Evolutionary conservation across 495 filamentous ascomycete species (phyloP).

Genomic region (Aeminium ludgeri): DNA sequence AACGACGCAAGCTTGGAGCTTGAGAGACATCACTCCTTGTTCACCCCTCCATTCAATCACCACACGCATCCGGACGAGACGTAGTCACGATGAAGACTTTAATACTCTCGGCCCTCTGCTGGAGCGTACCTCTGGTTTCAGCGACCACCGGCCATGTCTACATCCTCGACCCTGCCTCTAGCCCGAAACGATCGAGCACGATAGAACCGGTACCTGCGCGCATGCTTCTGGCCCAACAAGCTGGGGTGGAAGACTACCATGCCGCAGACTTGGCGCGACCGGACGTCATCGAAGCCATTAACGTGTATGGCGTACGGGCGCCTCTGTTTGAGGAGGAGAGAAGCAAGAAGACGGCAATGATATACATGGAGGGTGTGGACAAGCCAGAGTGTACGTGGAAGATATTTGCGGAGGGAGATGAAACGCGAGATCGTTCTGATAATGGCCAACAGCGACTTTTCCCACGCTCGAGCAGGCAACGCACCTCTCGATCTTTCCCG

Average conservation of each 20-base stretch:
- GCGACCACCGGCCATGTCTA: conserved; percentile 15
- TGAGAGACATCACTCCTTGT: too few relatives aligned
- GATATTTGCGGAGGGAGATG: too few relatives aligned
- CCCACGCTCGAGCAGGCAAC: too few relatives aligned
- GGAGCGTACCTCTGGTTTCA: conserved; percentile 1
- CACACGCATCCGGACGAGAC: not conserved
- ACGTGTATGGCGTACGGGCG: conserved; percentile 28
- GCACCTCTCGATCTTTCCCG: not conserved
- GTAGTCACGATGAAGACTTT: conserved; percentile 2
- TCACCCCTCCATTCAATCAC: not conserved
- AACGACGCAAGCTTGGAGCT: not conserved
- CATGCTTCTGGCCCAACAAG: conserved; percentile 37
- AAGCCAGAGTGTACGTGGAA: too few relatives aligned
- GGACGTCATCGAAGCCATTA: conserved; percentile 31
- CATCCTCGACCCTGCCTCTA: conserved; percentile 16
- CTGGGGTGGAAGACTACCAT: conserved; percentile 36
- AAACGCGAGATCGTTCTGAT: too few relatives aligned
- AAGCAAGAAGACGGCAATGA: conserved; percentile 19
- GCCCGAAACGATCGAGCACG: conserved; percentile 11
- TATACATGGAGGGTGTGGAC: conserved; percentile 30
- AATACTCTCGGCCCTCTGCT: conserved; percentile 4
- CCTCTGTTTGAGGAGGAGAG: conserved; percentile 26
- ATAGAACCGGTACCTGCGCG: conserved; percentile 30
- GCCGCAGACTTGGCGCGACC: conserved; percentile 30
- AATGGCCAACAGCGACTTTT: too few relatives aligned